Evolutionary conservation across 2,329 filamentous ascomycete genomes (phyloP), one percentile per base, ranked within the genome.

Genomic region (Colletotrichum spinosum): DNA sequence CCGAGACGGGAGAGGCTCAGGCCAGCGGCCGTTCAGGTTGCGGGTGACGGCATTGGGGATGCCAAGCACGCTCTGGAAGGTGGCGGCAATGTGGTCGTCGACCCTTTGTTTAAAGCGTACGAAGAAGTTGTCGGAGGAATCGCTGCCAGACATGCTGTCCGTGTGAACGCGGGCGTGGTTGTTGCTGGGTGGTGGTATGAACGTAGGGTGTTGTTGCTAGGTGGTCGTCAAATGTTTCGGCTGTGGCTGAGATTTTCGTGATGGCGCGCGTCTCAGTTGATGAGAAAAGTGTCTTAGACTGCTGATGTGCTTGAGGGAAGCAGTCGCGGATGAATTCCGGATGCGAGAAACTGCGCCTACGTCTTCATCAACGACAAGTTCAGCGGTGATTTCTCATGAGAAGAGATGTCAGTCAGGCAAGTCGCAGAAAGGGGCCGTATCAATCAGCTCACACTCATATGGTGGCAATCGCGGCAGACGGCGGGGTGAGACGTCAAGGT

Each of bases 71-170:
- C 71, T 52, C 34, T 55, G 68, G 12, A 73, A 59, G 54, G 69
- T 70, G 25, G 75, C 72, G 44, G 74, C 72, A 63, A 82, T 71
- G 59, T 75, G 76, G 48, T 70, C 68, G 69, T 83, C 78, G 61
- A 82, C 74, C 60, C 77, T 74, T 59, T 79, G 75, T 69, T 78
- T 81, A 71, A 78, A 80, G 60, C 76, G 76, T 44, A 81, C 69
- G 67, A 81, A 81, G n/a, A 73, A 72, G 58, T 80, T 79, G 54
- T 65, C 67, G 13, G 61, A 55, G 37, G 65, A 42, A 34, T 62
- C 55, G 61, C 62, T 60, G 34, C 42, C 56, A 10, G 67, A 44
- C 67, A 69, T 69, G 39, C 37, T 60, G 56, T 25, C 37, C 17
- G 33, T 12, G 10, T 60, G 37, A 42, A n/a, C 12, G 38, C 38